A percentile compares a stretch with the other conserved stretches of the same genome.
These are phyloP conservation scores for Coemansia sp. DNA, from an alignment of 192 early-diverging fungal genomes.

Conservation along the genomic window DNA sequence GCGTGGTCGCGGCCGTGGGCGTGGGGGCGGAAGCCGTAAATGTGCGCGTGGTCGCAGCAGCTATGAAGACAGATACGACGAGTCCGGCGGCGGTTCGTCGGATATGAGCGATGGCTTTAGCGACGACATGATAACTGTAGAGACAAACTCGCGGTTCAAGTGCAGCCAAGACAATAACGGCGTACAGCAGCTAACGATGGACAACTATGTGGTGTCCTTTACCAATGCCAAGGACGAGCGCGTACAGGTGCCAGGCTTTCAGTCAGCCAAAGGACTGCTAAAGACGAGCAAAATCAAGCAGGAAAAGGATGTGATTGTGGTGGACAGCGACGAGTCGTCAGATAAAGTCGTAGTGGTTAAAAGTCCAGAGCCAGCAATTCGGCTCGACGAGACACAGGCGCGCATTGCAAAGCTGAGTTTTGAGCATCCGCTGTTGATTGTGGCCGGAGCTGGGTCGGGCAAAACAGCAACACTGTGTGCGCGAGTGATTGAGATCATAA, in stretches of 20 bases:
- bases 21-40: not conserved
- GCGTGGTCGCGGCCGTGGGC: not conserved
- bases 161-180: not conserved
- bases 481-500: slow-evolving; percentile 46
- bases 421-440: slow-evolving; percentile 40
- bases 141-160: not conserved
- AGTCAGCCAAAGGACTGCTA: not conserved
- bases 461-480: slow-evolving; percentile 52
- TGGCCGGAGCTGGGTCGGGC: slow-evolving; percentile 50
- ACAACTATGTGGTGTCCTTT: slow-evolving; percentile 42
- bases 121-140: not conserved
- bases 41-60: not conserved
- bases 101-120: not conserved
- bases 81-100: not conserved
- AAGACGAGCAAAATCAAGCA: not conserved
- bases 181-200: slow-evolving; percentile 23
- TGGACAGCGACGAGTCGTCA: not conserved
- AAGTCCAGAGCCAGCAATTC: slow-evolving; percentile 6
- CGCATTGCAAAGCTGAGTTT: slow-evolving; percentile 42
- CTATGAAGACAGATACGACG: not conserved
- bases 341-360: not conserved
- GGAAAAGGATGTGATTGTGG: not conserved
- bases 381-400: slow-evolving; percentile 34
- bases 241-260: not conserved
- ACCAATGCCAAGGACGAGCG: slow-evolving; percentile 10